A percentile compares a stretch with the other conserved stretches of the same genome.
phyloP scores from a whole-genome alignment of 352 stramenopile species.

The Phytopythium kandeliae region DNA sequence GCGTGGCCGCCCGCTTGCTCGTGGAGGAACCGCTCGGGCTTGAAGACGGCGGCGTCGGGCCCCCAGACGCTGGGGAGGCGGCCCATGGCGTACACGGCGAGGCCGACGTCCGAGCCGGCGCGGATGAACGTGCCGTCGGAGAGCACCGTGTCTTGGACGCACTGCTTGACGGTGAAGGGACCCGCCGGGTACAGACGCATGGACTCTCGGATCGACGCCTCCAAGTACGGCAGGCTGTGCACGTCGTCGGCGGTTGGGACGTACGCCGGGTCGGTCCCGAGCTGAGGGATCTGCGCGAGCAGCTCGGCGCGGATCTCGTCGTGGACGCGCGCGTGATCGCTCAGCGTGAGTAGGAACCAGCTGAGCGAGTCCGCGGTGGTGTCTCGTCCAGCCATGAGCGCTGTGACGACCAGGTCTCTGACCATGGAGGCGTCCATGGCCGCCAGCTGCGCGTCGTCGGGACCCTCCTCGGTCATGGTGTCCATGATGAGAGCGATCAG shows the following conservation, averaged over 20 bases:
- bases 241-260: constrained; percentile 38
- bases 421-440: constrained; percentile 24
- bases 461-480: constrained; percentile 19
- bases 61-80: constrained; percentile 41
- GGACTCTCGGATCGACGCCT: constrained; percentile 46
- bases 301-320: constrained; percentile 24
- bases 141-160: constrained; percentile 37
- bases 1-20: constrained; percentile 7
- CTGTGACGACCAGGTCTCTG: constrained; percentile 55
- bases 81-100: constrained; percentile 34
- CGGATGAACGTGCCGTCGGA: constrained; percentile 22
- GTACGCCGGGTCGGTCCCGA: constrained; percentile 14
- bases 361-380: constrained; percentile 49
- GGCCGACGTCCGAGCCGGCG: constrained; percentile 23
- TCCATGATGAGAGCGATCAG: constrained; percentile 39
- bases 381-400: constrained; percentile 61
- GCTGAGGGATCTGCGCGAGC: constrained; percentile 14
- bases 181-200: constrained; percentile 52
- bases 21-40: constrained; percentile 41
- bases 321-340: constrained; percentile 24
- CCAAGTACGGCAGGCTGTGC: constrained; percentile 43
- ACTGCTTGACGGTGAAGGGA: constrained; percentile 38
- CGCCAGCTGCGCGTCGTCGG: too few relatives aligned
- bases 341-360: constrained; percentile 48
- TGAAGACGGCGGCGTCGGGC: constrained; percentile 26